Base-by-base conservation (phyloP, 441 rosid genomes). In the Biscutella auriculata region DNA sequence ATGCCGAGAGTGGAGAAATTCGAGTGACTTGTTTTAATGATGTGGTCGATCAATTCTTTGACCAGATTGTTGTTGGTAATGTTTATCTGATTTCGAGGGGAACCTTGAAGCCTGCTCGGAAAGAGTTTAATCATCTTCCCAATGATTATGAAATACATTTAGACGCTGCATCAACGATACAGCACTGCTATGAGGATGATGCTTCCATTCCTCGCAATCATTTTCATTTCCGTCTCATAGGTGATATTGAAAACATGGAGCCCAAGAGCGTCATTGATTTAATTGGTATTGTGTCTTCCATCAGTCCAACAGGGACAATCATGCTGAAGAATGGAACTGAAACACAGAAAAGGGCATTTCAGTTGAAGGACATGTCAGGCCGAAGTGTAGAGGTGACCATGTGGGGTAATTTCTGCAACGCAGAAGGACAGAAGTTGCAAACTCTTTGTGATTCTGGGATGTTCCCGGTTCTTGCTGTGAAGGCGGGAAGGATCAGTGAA, bases 21-120 rank as follows among this genome's bases (percentile, higher is more conserved):
- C 70, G 93, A 27, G 96, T 74, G 42, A 88, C 96, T n/a, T 85
- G 98, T 79, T 91, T 81, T 39, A 91, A 91, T 60, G 76, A 87
- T 45, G 87, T 79, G 65, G 97, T 83, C 56, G 97, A 85, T 62
- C 82, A 75, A 16, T 87, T 91, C 63, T 85, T 76, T 65, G 67
- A 75, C 71, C 75, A 75, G 78, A 84, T 91, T 78, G 88, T 83
- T 69, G 72, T 72, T 25, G 88, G 97, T 17, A 83, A 67, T 56
- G 63, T 79, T 57, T 82, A 75, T 74, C 34, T 82, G 71, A 70
- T 79, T 52, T 77, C 83, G 10, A 71, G 51, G 63, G 87, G 84
- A 40, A 72, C 11, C 59, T 52, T 84, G 60, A 79, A 72, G 69
- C 94, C 91, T 67, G 95, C 97, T 48, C 82, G 81, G 53, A 90